Percentiles rank a stretch among this genome's conserved stretches.
Conservation (phyloP, 805 yeast genomes). For the Nakazawaea ernobii region DNA sequence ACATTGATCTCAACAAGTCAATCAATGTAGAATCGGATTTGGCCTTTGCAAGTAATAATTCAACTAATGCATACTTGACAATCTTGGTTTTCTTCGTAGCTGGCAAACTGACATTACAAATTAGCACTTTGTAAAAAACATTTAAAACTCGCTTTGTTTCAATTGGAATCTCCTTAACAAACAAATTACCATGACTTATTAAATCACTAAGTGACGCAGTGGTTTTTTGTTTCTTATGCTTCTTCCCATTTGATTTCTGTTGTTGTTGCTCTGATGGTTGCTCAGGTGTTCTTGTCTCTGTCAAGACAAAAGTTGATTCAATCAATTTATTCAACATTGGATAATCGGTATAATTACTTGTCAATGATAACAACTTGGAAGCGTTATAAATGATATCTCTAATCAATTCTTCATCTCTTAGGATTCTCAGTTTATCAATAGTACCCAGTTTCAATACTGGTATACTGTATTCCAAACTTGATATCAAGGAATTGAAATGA, state of each 20-base stretch:
- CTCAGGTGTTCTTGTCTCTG: slow-evolving; percentile 29
- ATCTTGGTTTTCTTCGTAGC: slow-evolving; percentile 59
- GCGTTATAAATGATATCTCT: slow-evolving; percentile 24
- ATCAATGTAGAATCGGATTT: slow-evolving; percentile 29
- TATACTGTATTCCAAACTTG: slow-evolving; percentile 50
- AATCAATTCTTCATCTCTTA: slow-evolving; percentile 25
- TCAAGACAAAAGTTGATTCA: slow-evolving; percentile 46
- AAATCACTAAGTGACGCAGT: slow-evolving; percentile 47
- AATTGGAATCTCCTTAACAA: slow-evolving; percentile 35
- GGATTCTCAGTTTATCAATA: slow-evolving; percentile 28
- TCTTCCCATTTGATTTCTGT: slow-evolving; percentile 8
- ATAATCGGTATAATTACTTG: slow-evolving; percentile 35
- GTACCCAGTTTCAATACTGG: slow-evolving; percentile 40
- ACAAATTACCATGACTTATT: slow-evolving; percentile 58
- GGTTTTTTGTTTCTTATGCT: slow-evolving; percentile 25
- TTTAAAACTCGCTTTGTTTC: slow-evolving; percentile 30
- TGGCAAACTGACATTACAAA: slow-evolving; percentile 47
- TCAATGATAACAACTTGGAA: slow-evolving; percentile 18
- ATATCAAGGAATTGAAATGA: slow-evolving; percentile 42
- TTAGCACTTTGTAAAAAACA: slow-evolving; percentile 41
- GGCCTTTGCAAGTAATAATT: slow-evolving; percentile 17
- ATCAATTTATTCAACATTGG: slow-evolving; percentile 49
- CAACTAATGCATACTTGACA: slow-evolving; percentile 35
- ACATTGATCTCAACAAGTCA: slow-evolving; percentile 47
- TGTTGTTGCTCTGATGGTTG: slow-evolving; percentile 15